Evolutionary conservation across 2,329 filamentous ascomycete species (phyloP), one percentile per base, ranked within the genome.

Genomic region (Ophiostoma tasmaniense): DNA sequence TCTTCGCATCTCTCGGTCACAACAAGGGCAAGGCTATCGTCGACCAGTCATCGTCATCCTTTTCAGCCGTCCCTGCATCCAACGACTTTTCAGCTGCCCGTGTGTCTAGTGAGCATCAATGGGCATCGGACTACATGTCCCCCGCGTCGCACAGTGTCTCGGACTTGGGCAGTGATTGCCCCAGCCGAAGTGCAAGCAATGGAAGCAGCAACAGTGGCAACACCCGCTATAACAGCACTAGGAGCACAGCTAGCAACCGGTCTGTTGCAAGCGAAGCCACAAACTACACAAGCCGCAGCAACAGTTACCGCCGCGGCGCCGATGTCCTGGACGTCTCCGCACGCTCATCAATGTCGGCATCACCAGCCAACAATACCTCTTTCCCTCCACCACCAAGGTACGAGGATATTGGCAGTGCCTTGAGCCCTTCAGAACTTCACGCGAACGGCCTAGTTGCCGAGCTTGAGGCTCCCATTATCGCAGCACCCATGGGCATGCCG

Each of bases 1-100:
- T 86, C 76, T 85, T 86, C 74, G 81, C 81, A 28, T 81, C 80
- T 13, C 76, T 86, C 37, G 84, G 84, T 10, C 80, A 83, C 73
- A 83, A 77, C 72, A 83, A 79, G 72, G 75, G 73, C 33, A 74
- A 75, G n/a, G 70, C 73, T 28, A 66, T 70, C 33, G 67, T 76
- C 67, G 76, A 77, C 52, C 71, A 35, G 37, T 67, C 69, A 5
- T 35, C 70, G 3, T 59, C 71, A 8, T 45, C 66, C 0, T 68
- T 37, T n/a, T 39, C 70, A 0, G 55, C 68, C n/a, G 42, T 28
- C 6, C 67, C 64, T 2, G 22, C 69, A 3, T 65, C 67, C 2
- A 33, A 33, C 33, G 33, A 33, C 0, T 68, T 37, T n/a, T 39
- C 70, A 0, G 55, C 69, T 25, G 42, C 25, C 6, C 67, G 55